Conservation (phyloP, 306 rosid genomes). For the Erythrophleum fordii region DNA sequence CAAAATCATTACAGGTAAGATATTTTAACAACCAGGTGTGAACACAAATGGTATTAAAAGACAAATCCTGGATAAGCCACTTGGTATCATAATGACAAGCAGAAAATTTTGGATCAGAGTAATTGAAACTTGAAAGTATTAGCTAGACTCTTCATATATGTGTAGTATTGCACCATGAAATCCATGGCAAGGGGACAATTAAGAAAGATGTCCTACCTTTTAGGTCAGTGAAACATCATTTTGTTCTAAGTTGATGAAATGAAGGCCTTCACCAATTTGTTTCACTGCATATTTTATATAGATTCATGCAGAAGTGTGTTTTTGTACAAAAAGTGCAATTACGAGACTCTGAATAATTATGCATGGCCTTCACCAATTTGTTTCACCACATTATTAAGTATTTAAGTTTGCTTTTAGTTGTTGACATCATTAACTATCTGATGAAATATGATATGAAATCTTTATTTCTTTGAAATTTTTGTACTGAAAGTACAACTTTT, state of each 20-base stretch:
- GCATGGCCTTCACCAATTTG: neutral
- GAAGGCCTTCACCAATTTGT: conserved; percentile 7
- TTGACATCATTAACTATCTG: conserved; percentile 8
- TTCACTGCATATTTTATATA: neutral
- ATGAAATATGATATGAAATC: neutral
- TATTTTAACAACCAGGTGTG: conserved; percentile 19
- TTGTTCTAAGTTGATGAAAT: neutral
- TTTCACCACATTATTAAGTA: neutral
- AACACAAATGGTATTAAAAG: neutral
- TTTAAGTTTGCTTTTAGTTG: conserved; percentile 24
- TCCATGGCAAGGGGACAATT: neutral
- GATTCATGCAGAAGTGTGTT: neutral
- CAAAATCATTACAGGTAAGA: conserved; percentile 2
- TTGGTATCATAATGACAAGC: neutral
- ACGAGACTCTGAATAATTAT: neutral
- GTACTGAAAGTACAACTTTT: neutral
- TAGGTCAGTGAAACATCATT: neutral
- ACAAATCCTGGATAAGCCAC: neutral
- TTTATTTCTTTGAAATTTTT: conserved; percentile 19
- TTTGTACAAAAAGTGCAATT: neutral
- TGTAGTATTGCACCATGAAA: conserved; percentile 3
- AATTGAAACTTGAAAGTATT: conserved; percentile 4
- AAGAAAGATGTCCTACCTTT: neutral
- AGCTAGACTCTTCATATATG: neutral
- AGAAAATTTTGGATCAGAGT: conserved; percentile 12